Conservation (phyloP, 225 moss, liverwort and hornwort species). For the Marchantia paleacea region DNA sequence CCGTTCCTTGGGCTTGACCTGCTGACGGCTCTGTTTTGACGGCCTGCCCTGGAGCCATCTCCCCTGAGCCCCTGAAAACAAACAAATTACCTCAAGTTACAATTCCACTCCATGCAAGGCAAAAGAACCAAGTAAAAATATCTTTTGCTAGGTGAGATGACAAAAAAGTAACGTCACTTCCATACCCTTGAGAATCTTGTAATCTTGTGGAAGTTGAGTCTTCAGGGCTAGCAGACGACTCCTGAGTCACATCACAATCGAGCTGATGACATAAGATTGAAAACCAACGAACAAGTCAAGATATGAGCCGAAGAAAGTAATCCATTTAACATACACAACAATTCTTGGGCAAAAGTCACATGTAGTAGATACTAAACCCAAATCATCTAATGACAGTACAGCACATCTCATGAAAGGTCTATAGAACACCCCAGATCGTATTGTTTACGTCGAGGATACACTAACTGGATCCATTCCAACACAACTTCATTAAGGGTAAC, state of each 20-base stretch:
- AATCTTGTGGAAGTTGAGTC: slow-evolving; percentile 47
- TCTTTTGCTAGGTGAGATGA: neutral
- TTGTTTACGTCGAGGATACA: too few species aligned
- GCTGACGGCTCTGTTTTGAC: slow-evolving; percentile 49
- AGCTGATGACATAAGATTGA: neutral
- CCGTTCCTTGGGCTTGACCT: slow-evolving; percentile 48
- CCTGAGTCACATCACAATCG: slow-evolving; percentile 46
- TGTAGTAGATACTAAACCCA: too few species aligned
- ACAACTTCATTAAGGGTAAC: too few species aligned
- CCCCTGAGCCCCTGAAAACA: slow-evolving; percentile 57
- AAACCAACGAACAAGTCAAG: neutral
- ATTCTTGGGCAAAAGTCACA: neutral
- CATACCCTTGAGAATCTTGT: slow-evolving; percentile 61
- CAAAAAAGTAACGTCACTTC: slow-evolving; percentile 27
- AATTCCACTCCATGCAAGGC: neutral
- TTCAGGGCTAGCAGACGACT: slow-evolving; percentile 56
- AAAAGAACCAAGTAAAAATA: neutral
- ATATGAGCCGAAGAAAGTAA: neutral
- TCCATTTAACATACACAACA: neutral
- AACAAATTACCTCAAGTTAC: neutral
- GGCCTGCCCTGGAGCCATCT: slow-evolving; percentile 53
- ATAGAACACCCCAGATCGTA: too few species aligned
- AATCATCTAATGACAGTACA: too few species aligned
- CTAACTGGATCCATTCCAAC: too few species aligned
- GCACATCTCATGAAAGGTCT: too few species aligned